Evolutionary conservation across 805 yeast species (phyloP).

Genomic region (Yamadazyma endophytica): DNA sequence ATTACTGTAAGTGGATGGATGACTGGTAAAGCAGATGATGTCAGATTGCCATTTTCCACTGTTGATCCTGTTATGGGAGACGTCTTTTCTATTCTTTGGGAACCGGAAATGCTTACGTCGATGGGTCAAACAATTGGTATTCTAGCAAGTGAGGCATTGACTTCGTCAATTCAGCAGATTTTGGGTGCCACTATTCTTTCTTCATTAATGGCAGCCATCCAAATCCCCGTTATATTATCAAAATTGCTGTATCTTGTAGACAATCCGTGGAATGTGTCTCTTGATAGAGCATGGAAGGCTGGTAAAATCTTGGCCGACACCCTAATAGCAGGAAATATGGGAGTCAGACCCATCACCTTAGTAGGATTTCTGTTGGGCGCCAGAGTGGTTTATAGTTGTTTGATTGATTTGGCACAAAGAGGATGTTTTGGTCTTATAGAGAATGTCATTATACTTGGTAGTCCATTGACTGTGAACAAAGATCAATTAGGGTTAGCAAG

Average conservation of each 20-base stretch:
- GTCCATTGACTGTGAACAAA: slow-evolving; percentile 74
- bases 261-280: slow-evolving; percentile 96
- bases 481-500: slow-evolving; percentile 78
- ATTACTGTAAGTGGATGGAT: slow-evolving; percentile 97
- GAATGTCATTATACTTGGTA: slow-evolving; percentile 82
- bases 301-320: slow-evolving; percentile 92
- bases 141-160: slow-evolving; percentile 87
- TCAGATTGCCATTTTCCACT: slow-evolving; percentile 91
- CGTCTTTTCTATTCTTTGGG: slow-evolving; percentile 88
- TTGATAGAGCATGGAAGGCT: slow-evolving; percentile 96
- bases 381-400: slow-evolving; percentile 84
- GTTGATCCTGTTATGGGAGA: slow-evolving; percentile 99
- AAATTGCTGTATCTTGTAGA: slow-evolving; percentile 86
- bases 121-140: slow-evolving; percentile 96
- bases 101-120: slow-evolving; percentile 93
- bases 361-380: slow-evolving; percentile 95
- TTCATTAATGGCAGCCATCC: slow-evolving; percentile 89
- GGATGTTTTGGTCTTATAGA: slow-evolving; percentile 89
- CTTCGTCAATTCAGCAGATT: slow-evolving; percentile 92
- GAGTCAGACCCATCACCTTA: slow-evolving; percentile 86
- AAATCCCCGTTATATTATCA: slow-evolving; percentile 86
- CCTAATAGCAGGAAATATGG: slow-evolving; percentile 77
- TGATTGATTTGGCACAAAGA: slow-evolving; percentile 76
- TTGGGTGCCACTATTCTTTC: slow-evolving; percentile 86
- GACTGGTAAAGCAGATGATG: slow-evolving; percentile 93